Conservation (phyloP, 768 basidiomycete species). For the Russula emetica region DNA sequence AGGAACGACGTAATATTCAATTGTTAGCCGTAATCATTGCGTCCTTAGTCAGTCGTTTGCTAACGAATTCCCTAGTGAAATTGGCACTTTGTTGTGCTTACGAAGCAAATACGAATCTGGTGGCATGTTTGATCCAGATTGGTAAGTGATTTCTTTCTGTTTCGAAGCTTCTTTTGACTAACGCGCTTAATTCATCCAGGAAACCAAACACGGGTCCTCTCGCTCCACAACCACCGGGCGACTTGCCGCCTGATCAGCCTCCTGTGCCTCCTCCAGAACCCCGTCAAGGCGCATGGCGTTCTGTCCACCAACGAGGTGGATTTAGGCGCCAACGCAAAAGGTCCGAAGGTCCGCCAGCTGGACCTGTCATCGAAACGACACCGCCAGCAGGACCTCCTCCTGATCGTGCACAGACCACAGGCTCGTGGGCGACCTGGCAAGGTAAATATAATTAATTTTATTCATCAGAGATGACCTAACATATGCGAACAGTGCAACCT, state of each 20-base stretch:
- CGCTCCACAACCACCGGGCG: slow-evolving; percentile 22
- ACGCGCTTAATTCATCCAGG: slow-evolving; percentile 42
- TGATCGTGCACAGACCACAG: slow-evolving; percentile 29
- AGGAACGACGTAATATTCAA: slow-evolving; percentile 72
- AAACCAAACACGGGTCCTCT: slow-evolving; percentile 36
- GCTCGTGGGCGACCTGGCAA: slow-evolving; percentile 44
- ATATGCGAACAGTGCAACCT: slow-evolving; percentile 51
- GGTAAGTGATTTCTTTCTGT: slow-evolving; percentile 39
- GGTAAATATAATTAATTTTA: slow-evolving; percentile 33
- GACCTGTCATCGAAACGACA: slow-evolving; percentile 9
- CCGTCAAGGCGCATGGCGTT: slow-evolving; percentile 29
- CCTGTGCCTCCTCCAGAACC: slow-evolving; percentile 29
- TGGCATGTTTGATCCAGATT: slow-evolving; percentile 81
- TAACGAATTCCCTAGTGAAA: slow-evolving; percentile 50
- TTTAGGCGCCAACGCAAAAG: slow-evolving; percentile 25
- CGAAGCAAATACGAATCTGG: slow-evolving; percentile 78
- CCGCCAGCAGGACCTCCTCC: slow-evolving; percentile 17
- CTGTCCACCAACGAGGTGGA: slow-evolving; percentile 26
- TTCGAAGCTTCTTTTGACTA: slow-evolving; percentile 1
- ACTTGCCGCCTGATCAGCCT: slow-evolving; percentile 29
- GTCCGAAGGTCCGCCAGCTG: slow-evolving; percentile 20
- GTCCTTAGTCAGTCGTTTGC: background rate
- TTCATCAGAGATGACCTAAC: background rate
- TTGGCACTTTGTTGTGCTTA: slow-evolving; percentile 65
- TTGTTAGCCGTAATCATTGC: slow-evolving; percentile 50